Conservation (phyloP, 139 green algal genomes). For the Pedinophyceae sp. region DNA sequence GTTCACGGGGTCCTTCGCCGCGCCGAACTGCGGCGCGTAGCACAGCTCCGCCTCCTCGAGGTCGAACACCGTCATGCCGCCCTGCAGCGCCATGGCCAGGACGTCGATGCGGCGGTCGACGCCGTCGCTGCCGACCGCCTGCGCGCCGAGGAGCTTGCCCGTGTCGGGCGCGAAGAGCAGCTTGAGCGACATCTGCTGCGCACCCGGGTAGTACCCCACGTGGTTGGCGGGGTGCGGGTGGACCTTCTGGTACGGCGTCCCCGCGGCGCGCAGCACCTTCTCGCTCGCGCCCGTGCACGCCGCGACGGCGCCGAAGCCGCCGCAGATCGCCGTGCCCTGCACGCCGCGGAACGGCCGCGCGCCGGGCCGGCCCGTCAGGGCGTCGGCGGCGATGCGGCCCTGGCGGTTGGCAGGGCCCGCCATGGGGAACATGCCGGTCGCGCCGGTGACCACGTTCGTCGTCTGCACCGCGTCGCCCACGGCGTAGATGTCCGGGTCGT, state of each 20-base stretch:
- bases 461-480: conserved; percentile 19
- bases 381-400: conserved; percentile 28
- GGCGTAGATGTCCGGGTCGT: conserved; percentile 19
- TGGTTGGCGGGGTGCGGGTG: conserved; percentile 15
- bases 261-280: conserved; percentile 19
- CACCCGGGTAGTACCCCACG: conserved; percentile 36
- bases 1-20: conserved; percentile 32
- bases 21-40: conserved; percentile 37
- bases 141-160: conserved; percentile 25
- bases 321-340: conserved; percentile 23
- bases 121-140: conserved; percentile 24
- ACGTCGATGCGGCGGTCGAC: conserved; percentile 37
- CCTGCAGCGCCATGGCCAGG: conserved; percentile 16
- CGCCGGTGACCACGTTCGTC: conserved; percentile 25
- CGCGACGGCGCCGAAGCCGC: conserved; percentile 21
- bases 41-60: conserved; percentile 38
- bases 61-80: conserved; percentile 15
- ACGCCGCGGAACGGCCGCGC: not conserved
- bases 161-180: conserved; percentile 22
- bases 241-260: conserved; percentile 14
- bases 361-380: conserved; percentile 17
- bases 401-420: conserved; percentile 33
- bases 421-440: conserved; percentile 22
- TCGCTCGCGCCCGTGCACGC: conserved; percentile 26
- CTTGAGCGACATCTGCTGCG: conserved; percentile 28